Percentiles rank a stretch among this genome's conserved stretches.
Evolutionary conservation across 352 stramenopile species (phyloP).

Genomic region (Phytopythium aichiense): DNA sequence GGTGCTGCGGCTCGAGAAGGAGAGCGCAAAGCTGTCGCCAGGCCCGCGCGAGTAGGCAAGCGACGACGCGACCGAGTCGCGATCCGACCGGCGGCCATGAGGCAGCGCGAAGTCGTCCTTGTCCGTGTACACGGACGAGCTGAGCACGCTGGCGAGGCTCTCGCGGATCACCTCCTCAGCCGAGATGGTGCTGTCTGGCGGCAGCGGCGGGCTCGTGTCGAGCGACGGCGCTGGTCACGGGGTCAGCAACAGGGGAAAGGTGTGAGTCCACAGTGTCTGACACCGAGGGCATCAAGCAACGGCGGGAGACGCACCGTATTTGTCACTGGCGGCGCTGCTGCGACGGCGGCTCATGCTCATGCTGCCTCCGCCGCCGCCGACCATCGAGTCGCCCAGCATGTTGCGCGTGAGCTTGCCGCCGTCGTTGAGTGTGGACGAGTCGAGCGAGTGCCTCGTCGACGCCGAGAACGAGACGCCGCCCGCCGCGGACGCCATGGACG

Average conservation of each 20-base stretch:
- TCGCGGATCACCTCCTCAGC: constrained; percentile 86
- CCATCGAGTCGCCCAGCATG: constrained; percentile 39
- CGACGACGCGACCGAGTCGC: constrained; percentile 36
- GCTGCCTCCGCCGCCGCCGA: constrained; percentile 1
- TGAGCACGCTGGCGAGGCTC: constrained; percentile 73
- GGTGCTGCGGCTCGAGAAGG: constrained; percentile 76
- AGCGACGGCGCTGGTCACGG: constrained; percentile 30
- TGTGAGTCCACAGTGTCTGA: background rate
- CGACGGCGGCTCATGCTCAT: constrained; percentile 13
- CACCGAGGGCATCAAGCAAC: background rate
- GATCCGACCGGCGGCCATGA: constrained; percentile 15
- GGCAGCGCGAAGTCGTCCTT: constrained; percentile 59
- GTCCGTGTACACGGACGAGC: constrained; percentile 69
- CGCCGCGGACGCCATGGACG: constrained; percentile 18
- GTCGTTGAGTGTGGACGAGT: constrained; percentile 22
- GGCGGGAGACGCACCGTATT: constrained; percentile 38
- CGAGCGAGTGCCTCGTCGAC: constrained; percentile 8
- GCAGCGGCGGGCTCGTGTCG: constrained; percentile 62
- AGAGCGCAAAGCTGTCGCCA: constrained; percentile 49
- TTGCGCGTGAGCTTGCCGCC: constrained; percentile 31
- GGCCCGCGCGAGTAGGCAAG: constrained; percentile 12
- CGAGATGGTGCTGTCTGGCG: constrained; percentile 77
- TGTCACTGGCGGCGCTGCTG: constrained; percentile 25
- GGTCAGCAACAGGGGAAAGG: background rate
- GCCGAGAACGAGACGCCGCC: constrained; percentile 18